Percentiles rank a stretch among this genome's conserved stretches.
Evolutionary conservation across 306 rosid genomes (phyloP).

Genomic region (Cicer yamashitae): DNA sequence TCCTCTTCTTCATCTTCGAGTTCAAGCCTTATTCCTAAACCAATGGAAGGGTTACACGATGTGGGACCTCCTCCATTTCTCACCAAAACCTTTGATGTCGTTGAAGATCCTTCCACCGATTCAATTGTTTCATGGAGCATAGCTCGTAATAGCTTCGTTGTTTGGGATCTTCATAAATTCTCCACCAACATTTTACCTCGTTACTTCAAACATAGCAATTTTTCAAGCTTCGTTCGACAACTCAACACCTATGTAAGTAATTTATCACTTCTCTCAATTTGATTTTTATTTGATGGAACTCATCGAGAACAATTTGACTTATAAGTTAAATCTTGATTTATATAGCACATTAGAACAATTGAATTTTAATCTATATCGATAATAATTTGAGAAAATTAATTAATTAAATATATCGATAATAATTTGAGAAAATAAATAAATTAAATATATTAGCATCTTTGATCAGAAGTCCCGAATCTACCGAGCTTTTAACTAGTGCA

Average conservation of each 20-base stretch:
- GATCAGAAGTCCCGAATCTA: too few relatives aligned
- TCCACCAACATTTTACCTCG: slow-evolving; percentile 82
- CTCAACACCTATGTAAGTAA: slow-evolving; percentile 91
- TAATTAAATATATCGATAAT: too few relatives aligned
- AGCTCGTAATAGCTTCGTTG: slow-evolving; percentile 90
- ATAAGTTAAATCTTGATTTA: too few relatives aligned
- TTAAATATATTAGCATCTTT: too few relatives aligned
- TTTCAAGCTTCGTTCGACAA: slow-evolving; percentile 97
- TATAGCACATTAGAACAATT: too few relatives aligned
- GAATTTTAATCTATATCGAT: too few relatives aligned
- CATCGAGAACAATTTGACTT: too few relatives aligned
- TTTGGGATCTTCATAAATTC: slow-evolving; percentile 81
- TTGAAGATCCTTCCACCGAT: slow-evolving; percentile 89
- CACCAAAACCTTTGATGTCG: slow-evolving; percentile 85
- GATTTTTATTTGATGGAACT: too few relatives aligned
- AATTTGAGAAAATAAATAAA: too few relatives aligned
- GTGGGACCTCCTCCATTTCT: slow-evolving; percentile 93
- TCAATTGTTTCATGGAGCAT: slow-evolving; percentile 84
- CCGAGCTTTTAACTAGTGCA: too few relatives aligned
- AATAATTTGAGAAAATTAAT: too few relatives aligned
- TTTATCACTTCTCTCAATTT: not conserved
- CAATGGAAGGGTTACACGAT: slow-evolving; percentile 81
- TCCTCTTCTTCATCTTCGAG: slow-evolving; percentile 60
- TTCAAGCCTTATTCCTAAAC: slow-evolving; percentile 63
- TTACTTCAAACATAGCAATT: slow-evolving; percentile 85